Evolutionary conservation across 305 asterid species (phyloP).

Genomic region (Plantago lanceolata): DNA sequence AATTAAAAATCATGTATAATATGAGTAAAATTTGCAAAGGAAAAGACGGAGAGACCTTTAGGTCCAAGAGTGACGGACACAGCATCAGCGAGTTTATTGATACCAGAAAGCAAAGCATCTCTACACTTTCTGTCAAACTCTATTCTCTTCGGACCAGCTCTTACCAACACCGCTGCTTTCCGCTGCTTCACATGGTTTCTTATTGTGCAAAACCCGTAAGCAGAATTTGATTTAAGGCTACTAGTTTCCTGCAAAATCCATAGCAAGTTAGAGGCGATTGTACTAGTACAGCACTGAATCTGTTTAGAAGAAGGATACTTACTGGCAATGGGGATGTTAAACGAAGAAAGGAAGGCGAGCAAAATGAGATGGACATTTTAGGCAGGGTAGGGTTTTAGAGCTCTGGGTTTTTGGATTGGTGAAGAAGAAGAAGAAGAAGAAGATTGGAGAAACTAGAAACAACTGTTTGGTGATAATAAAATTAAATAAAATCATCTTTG

Average conservation of each 20-base stretch:
- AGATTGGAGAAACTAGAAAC: neutral
- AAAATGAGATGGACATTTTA: constrained; percentile 36
- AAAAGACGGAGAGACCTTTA: constrained; percentile 49
- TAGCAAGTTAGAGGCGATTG: neutral
- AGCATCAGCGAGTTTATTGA: constrained; percentile 91
- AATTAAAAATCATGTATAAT: no score
- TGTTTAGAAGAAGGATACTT: neutral
- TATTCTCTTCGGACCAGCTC: constrained; percentile 81
- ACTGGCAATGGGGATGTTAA: constrained; percentile 27
- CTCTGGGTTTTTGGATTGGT: constrained; percentile 25
- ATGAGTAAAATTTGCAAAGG: neutral
- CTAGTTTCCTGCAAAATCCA: constrained; percentile 30
- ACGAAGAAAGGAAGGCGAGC: constrained; percentile 29
- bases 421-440: neutral
- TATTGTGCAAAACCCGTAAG: constrained; percentile 31
- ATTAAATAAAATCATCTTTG: no score
- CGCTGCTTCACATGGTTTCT: constrained; percentile 1
- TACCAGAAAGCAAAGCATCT: constrained; percentile 69
- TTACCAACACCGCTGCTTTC: constrained; percentile 42
- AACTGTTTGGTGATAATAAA: no score
- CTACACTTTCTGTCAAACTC: constrained; percentile 68
- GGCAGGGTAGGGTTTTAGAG: constrained; percentile 30
- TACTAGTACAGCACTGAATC: neutral
- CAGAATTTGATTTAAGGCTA: constrained; percentile 26
- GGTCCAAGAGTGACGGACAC: constrained; percentile 95